Evolutionary conservation across 78 protist species (phyloP).

Genomic region (Dictyostelium firmibasis): DNA sequence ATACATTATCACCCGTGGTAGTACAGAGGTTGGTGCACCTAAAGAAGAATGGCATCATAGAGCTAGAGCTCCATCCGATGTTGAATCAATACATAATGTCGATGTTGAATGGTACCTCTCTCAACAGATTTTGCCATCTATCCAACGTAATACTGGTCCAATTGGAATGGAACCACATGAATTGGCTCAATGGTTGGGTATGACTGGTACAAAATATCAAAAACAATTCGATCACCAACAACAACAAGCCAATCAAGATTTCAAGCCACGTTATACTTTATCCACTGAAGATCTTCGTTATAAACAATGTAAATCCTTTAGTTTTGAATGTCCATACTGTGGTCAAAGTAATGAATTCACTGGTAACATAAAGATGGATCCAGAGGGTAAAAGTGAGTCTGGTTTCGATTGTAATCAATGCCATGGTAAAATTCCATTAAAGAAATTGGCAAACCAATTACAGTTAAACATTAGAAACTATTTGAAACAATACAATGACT

Average conservation of each 20-base stretch:
- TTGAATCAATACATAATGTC: conserved; percentile 15
- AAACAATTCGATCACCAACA: not conserved
- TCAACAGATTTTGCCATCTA: conserved; percentile 76
- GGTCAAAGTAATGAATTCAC: not conserved
- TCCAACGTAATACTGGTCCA: conserved; percentile 37
- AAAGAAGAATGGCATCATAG: conserved; percentile 38
- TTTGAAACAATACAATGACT: conserved; percentile 25
- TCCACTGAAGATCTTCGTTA: conserved; percentile 14
- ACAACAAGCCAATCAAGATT: not conserved
- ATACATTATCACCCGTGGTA: conserved; percentile 91
- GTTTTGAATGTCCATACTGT: conserved; percentile 30
- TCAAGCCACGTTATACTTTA: not conserved
- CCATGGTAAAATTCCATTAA: not conserved
- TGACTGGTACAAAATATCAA: conserved; percentile 46
- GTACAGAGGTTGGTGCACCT: not conserved
- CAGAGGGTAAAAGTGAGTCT: not conserved
- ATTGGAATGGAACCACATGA: conserved; percentile 16
- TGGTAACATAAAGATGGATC: not conserved
- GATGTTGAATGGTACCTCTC: conserved; percentile 81
- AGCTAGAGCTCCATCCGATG: conserved; percentile 55
- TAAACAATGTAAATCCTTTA: not conserved
- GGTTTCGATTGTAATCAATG: conserved; percentile 23
- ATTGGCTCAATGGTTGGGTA: conserved; percentile 51
- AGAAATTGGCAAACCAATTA: conserved; percentile 7
- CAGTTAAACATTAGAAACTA: not conserved